Evolutionary conservation across 805 yeast species (phyloP), one percentile per base, ranked within the genome.

Genomic region (Candida ficus): DNA sequence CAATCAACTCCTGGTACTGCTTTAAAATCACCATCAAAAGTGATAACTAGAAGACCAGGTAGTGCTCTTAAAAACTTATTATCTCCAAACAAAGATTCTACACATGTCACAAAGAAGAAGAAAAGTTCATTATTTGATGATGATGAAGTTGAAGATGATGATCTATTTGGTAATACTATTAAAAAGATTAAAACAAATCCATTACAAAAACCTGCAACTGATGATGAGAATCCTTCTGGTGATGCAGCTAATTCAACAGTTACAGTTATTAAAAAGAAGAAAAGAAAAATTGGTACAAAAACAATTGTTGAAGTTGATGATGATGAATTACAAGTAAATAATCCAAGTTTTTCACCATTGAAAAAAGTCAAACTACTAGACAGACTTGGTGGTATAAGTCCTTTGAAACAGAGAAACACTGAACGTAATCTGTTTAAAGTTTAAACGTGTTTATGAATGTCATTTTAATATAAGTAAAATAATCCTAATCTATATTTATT

Each of bases 131-230:
- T 53, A 12, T 58, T 54, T 33, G 62, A 57, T 34, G 55, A 48
- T 16, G 58, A 56, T 18, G 62, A 53, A 3, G 53, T 48, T 3
- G 58, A 56, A 16, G 58, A 54, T n/a, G 56, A 54, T 21, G 60
- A 55, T 33, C 25, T 56, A 20, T 56, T 56, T 27, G 43, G 48
- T 10, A 33, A 40, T 10, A 28, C 49, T 5, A 39, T 51, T 3
- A 48, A 39, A 39, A 54, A 49, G 14, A 19, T 34, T 11, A 42
- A 56, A 43, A 20, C 18, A 9, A n/a, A 19, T 32, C 7, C 27
- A 18, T 2, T 20, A 21, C 13, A 33, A 35, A 13, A 31, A 7
- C 7, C 27, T 16, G n/a, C n/a, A n/a, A n/a, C n/a, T n/a, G n/a
- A n/a, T n/a, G n/a, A n/a, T n/a, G n/a, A n/a, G n/a, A n/a, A n/a